Evolutionary conservation across 371 early-diverging fungal species (phyloP).

Genomic region (Mortierella polycephala): DNA sequence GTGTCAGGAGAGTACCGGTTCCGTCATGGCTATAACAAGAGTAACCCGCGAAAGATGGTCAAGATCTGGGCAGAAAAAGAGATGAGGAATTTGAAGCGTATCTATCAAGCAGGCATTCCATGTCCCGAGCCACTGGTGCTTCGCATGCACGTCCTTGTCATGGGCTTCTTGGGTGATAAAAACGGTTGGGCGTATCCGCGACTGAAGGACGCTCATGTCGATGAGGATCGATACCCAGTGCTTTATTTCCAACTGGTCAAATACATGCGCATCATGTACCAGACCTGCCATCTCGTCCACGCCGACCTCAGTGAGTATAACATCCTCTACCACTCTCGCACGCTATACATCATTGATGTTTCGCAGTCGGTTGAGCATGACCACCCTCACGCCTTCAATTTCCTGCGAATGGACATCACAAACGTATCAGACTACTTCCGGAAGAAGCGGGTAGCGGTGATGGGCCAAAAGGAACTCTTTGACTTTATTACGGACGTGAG

Average conservation of each 20-base stretch:
- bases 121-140: slow-evolving; percentile 96
- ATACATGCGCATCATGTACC: slow-evolving; percentile 95
- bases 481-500: slow-evolving; percentile 84
- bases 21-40: slow-evolving; percentile 93
- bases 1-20: slow-evolving; percentile 98
- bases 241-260: slow-evolving; percentile 91
- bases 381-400: slow-evolving; percentile 98
- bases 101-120: slow-evolving; percentile 92
- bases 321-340: slow-evolving; percentile 89
- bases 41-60: slow-evolving; percentile 99
- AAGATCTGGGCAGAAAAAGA: slow-evolving; percentile 99
- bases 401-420: slow-evolving; percentile 95
- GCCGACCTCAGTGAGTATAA: slow-evolving; percentile 99
- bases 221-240: slow-evolving; percentile 73
- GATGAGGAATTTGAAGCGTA: slow-evolving; percentile 97
- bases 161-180: slow-evolving; percentile 95
- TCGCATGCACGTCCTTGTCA: slow-evolving; percentile 96
- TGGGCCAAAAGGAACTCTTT: slow-evolving; percentile 90
- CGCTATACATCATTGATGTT: slow-evolving; percentile 97
- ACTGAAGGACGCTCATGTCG: slow-evolving; percentile 94
- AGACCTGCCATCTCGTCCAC: slow-evolving; percentile 96
- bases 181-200: slow-evolving; percentile 96
- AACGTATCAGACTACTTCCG: slow-evolving; percentile 98
- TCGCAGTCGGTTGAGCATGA: slow-evolving; percentile 99
- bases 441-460: slow-evolving; percentile 81